Percentiles rank a stretch among this genome's conserved stretches.
Evolutionary conservation across 306 rosid genomes (phyloP).

Genomic region (Cucurbita argyrosperma): DNA sequence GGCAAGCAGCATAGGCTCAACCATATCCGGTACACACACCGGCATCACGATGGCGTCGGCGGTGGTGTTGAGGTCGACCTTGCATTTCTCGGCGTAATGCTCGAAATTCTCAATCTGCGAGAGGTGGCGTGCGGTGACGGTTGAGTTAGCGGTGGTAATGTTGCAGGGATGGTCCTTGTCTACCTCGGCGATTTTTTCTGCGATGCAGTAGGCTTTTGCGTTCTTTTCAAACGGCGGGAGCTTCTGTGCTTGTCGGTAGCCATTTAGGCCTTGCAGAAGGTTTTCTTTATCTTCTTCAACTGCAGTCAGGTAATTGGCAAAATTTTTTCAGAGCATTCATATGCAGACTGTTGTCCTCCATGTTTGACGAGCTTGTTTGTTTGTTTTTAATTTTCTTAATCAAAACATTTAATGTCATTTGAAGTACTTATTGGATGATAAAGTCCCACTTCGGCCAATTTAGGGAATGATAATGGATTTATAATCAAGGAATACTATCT

Average conservation of each 20-base stretch:
- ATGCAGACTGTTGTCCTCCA: too few relatives aligned
- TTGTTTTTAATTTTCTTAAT: too few relatives aligned
- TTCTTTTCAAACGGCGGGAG: conserved; percentile 22
- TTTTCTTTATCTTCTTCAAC: conserved; percentile 22
- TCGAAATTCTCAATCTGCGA: conserved; percentile 2
- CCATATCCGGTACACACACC: conserved; percentile 17
- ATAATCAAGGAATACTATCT: too few relatives aligned
- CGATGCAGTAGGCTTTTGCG: conserved; percentile 40
- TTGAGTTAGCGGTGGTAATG: conserved; percentile 12
- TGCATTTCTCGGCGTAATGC: conserved; percentile 11
- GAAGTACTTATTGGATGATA: too few relatives aligned
- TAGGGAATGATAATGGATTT: too few relatives aligned
- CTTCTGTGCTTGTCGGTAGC: conserved; percentile 22
- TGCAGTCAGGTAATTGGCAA: too few relatives aligned
- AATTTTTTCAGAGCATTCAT: too few relatives aligned
- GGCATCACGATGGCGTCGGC: conserved; percentile 22
- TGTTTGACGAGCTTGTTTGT: too few relatives aligned
- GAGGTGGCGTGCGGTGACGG: conserved; percentile 5
- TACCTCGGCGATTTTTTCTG: conserved; percentile 34
- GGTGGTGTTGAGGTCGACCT: conserved; percentile 12
- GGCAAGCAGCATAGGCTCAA: conserved; percentile 15
- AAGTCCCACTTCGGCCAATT: too few relatives aligned
- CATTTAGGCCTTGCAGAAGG: conserved; percentile 57
- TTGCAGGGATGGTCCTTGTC: conserved; percentile 27
- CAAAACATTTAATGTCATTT: too few relatives aligned